phyloP scores from a whole-genome alignment of 2,329 filamentous ascomycete species.

The Venturia carpophila region DNA sequence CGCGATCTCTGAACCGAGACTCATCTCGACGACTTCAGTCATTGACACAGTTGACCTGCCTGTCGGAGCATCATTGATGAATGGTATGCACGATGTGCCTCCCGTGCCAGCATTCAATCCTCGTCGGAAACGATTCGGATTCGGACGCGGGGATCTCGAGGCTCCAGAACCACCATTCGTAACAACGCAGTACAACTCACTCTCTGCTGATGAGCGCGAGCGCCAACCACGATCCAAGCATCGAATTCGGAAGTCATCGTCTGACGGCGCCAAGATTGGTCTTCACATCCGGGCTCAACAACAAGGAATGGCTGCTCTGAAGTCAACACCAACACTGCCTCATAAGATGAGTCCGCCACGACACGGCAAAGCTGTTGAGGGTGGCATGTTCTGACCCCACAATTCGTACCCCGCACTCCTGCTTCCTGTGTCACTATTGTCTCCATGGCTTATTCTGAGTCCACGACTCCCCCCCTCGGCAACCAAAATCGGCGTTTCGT shows the following conservation, averaged over 20 bases:
- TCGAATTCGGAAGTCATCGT: conserved; percentile 17
- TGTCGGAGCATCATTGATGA: conserved; percentile 46
- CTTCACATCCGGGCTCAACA: conserved; percentile 31
- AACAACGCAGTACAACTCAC: neutral
- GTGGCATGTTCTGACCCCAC: conserved; percentile 19
- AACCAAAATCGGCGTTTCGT: neutral
- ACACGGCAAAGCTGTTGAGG: conserved; percentile 14
- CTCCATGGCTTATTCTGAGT: neutral
- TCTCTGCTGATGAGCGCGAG: conserved; percentile 15
- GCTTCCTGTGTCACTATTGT: neutral
- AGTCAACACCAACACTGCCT: conserved; percentile 20
- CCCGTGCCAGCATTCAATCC: conserved; percentile 55
- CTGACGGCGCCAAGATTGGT: conserved; percentile 19
- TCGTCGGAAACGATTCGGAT: conserved; percentile 44
- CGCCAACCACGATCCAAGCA: conserved; percentile 15
- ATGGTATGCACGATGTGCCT: conserved; percentile 42
- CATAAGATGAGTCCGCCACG: conserved; percentile 16
- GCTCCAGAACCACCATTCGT: conserved; percentile 8
- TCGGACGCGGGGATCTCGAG: conserved; percentile 27
- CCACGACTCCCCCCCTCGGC: neutral
- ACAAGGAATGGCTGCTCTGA: conserved; percentile 24
- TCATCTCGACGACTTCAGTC: conserved; percentile 48
- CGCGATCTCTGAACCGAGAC: conserved; percentile 53
- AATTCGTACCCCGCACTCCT: neutral
- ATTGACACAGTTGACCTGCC: conserved; percentile 52